These are phyloP conservation scores for Entamoeba nuttalli DNA, from an alignment of 208 protist species.

Conservation along the genomic window DNA sequence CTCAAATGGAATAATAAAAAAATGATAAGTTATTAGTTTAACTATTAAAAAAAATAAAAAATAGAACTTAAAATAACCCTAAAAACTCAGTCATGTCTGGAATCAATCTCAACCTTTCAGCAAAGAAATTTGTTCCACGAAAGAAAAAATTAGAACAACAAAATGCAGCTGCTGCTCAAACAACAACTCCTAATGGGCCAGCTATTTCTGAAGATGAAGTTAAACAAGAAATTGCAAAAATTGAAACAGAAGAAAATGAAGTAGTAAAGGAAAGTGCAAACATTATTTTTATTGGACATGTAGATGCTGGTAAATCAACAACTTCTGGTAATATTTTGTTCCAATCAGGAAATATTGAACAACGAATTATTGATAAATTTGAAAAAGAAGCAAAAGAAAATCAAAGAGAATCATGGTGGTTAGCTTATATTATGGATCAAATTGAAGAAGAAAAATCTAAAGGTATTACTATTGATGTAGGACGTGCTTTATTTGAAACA, in stretches of 20 bases:
- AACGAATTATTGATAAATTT: slow-evolving; percentile 63
- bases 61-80: background rate
- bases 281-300: slow-evolving; percentile 52
- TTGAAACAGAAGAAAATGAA: background rate
- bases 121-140: background rate
- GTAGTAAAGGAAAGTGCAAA: slow-evolving; percentile 23
- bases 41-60: too few relatives aligned
- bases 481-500: slow-evolving; percentile 69
- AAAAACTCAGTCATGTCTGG: background rate
- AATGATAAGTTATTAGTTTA: too few relatives aligned
- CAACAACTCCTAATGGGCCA: background rate
- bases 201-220: background rate
- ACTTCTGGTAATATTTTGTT: slow-evolving; percentile 64
- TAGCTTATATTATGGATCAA: slow-evolving; percentile 79
- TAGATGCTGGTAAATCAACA: slow-evolving; percentile 67
- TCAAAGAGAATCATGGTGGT: slow-evolving; percentile 75
- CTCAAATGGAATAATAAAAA: too few relatives aligned
- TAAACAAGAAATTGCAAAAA: background rate
- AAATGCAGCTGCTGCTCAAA: background rate
- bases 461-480: slow-evolving; percentile 76
- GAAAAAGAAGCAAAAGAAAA: slow-evolving; percentile 53
- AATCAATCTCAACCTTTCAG: background rate
- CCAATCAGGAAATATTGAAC: slow-evolving; percentile 66
- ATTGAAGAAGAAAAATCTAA: slow-evolving; percentile 74
- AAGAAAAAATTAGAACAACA: background rate